Evolutionary conservation across 2,329 filamentous ascomycete genomes (phyloP).

Genomic region (Ophiognomonia clavigignenti-juglandacearum): DNA sequence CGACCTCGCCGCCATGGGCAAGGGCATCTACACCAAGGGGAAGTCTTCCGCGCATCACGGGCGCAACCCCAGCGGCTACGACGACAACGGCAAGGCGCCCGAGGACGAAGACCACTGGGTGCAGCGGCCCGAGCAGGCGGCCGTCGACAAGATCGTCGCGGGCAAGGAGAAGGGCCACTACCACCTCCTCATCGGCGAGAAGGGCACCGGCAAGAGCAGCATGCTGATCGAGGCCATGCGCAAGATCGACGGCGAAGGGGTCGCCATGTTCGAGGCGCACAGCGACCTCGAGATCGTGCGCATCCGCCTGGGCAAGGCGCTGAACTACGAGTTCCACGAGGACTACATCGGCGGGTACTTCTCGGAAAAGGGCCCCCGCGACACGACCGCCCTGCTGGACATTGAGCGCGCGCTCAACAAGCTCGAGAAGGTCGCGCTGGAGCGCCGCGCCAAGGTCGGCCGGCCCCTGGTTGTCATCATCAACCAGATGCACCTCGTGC

Average conservation of each 20-base stretch:
- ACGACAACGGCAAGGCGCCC: constrained; percentile 5
- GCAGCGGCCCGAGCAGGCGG: constrained; percentile 71
- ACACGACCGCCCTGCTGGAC: constrained; percentile 86
- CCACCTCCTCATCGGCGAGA: constrained; percentile 87
- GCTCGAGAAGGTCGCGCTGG: constrained; percentile 87
- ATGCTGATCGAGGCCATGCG: constrained; percentile 96
- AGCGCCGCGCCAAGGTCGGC: constrained; percentile 54
- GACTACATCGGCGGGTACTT: constrained; percentile 97
- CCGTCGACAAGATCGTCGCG: constrained; percentile 76
- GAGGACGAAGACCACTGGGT: constrained; percentile 68
- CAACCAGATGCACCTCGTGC: constrained; percentile 86
- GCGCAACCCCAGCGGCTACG: neutral
- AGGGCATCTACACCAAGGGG: constrained; percentile 43
- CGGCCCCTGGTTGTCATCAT: constrained; percentile 86
- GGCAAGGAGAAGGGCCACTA: constrained; percentile 77
- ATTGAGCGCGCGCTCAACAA: constrained; percentile 98
- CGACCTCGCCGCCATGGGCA: constrained; percentile 67
- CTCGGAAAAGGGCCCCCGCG: constrained; percentile 85
- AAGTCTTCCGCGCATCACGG: constrained; percentile 13
- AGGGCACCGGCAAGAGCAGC: constrained; percentile 92
- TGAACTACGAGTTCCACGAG: constrained; percentile 96
- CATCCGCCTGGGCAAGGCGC: constrained; percentile 82
- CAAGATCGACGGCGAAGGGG: constrained; percentile 81
- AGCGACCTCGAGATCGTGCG: constrained; percentile 93
- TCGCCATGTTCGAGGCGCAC: constrained; percentile 95